phyloP scores from a whole-genome alignment of 495 filamentous ascomycete species.

The Staphylotrichum longicolle region DNA sequence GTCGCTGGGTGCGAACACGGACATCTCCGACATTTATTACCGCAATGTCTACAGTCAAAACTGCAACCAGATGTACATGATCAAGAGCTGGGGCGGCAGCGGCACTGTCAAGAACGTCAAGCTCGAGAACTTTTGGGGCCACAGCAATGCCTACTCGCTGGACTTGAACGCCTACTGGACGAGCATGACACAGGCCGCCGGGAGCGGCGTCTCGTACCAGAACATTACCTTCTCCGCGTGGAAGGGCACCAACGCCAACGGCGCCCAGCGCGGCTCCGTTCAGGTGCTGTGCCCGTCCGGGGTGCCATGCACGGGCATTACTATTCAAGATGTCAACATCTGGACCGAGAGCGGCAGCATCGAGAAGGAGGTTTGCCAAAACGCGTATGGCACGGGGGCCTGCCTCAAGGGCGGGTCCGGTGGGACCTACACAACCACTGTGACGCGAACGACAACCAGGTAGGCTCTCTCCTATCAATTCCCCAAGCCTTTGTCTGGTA shows the following conservation, averaged over 20 bases:
- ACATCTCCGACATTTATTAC: not conserved
- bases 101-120: not conserved
- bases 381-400: not conserved
- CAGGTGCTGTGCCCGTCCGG: not conserved
- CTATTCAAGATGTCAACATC: not conserved
- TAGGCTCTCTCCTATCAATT: not conserved
- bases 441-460: not conserved
- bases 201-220: not conserved
- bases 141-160: not conserved
- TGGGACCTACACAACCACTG: not conserved
- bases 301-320: not conserved
- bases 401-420: not conserved
- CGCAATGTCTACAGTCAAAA: not conserved
- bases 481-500: too few relatives aligned
- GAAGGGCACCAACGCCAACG: constrained; percentile 2
- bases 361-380: not conserved
- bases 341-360: constrained; percentile 2
- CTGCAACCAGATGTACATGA: constrained; percentile 4
- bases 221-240: not conserved
- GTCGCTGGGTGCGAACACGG: not conserved
- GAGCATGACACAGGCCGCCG: not conserved
- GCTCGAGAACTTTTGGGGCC: constrained; percentile 1
- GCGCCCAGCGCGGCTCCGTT: not conserved
- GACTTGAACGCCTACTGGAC: not conserved
- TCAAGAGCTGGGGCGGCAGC: constrained; percentile 3